Evolutionary conservation across 352 stramenopile species (phyloP).

Genomic region (Pythium pyrilobum): DNA sequence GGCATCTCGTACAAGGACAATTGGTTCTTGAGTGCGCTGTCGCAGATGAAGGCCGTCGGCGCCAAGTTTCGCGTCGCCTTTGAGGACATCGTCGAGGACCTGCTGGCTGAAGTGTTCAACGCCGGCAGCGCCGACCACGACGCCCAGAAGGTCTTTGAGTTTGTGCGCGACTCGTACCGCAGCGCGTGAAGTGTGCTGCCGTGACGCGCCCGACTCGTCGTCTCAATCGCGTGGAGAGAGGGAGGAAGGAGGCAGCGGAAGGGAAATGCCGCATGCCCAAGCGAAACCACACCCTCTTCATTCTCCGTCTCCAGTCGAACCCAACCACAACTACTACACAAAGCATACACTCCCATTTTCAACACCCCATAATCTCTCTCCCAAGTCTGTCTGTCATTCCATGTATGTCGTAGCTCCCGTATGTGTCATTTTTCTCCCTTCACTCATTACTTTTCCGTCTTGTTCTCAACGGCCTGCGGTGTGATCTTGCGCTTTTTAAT

Average conservation of each 20-base stretch:
- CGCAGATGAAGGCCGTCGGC: slow-evolving; percentile 68
- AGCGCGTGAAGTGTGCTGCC: slow-evolving; percentile 25
- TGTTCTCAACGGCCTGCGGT: slow-evolving; percentile 11
- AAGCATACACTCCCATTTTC: background rate
- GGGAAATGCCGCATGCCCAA: too few species aligned
- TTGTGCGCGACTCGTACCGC: slow-evolving; percentile 64
- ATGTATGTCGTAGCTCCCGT: too few species aligned
- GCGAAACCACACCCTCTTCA: too few species aligned
- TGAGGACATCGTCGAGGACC: slow-evolving; percentile 43
- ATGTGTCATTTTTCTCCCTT: background rate
- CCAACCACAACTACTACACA: background rate
- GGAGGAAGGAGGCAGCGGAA: background rate
- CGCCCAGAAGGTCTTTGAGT: slow-evolving; percentile 69
- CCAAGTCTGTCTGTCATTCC: too few species aligned
- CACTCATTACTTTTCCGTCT: slow-evolving; percentile 5
- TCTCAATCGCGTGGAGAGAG: background rate
- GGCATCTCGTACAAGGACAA: slow-evolving; percentile 71
- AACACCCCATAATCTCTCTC: background rate
- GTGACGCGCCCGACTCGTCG: too few species aligned
- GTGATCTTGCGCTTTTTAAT: slow-evolving; percentile 65
- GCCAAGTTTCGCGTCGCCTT: slow-evolving; percentile 50
- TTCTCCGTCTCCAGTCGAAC: background rate
- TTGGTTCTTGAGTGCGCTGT: slow-evolving; percentile 69
- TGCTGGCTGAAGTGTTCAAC: slow-evolving; percentile 53
- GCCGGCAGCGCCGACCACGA: slow-evolving; percentile 51